Percentiles rank a stretch among this genome's conserved stretches.
phyloP scores from a whole-genome alignment of 345 rosid species.

The Toxicodendron radicans region DNA sequence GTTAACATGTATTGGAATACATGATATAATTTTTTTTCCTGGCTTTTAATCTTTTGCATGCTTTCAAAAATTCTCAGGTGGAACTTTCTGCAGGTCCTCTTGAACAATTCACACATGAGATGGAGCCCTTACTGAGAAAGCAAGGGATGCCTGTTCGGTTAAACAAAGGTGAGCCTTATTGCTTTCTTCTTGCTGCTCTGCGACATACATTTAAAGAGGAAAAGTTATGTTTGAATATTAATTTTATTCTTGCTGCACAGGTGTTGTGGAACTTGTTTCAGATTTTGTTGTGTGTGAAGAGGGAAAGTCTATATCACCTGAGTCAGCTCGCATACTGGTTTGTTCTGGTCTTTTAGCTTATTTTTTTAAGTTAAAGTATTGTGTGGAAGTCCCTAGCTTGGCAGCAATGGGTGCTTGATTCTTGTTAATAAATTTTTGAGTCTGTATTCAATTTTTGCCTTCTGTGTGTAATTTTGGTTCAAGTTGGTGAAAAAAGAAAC shows the following conservation, averaged over 20 bases:
- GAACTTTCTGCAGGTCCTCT: conserved; percentile 86
- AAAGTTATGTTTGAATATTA: not conserved
- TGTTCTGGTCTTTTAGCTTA: not conserved
- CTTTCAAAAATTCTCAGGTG: conserved; percentile 47
- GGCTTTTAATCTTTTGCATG: not conserved
- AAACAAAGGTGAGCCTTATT: conserved; percentile 60
- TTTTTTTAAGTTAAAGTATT: not conserved
- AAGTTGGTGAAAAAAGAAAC: too few relatives aligned
- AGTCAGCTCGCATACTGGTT: conserved; percentile 90
- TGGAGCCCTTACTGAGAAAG: conserved; percentile 94
- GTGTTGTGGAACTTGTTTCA: conserved; percentile 84
- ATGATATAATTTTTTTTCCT: not conserved
- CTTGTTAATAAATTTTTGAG: too few relatives aligned
- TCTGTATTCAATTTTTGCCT: not conserved
- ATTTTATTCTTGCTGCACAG: conserved; percentile 33
- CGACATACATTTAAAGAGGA: not conserved
- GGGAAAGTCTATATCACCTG: conserved; percentile 87
- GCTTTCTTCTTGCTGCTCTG: conserved; percentile 2
- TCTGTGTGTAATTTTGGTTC: not conserved
- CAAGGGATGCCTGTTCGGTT: conserved; percentile 96
- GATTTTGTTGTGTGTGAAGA: conserved; percentile 92
- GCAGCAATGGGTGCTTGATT: not conserved
- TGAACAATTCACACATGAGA: conserved; percentile 91
- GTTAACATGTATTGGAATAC: not conserved
- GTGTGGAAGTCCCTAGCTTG: not conserved